Evolutionary conservation across 2,329 filamentous ascomycete species (phyloP), one percentile per base, ranked within the genome.

Genomic region (Thelonectria discophora): DNA sequence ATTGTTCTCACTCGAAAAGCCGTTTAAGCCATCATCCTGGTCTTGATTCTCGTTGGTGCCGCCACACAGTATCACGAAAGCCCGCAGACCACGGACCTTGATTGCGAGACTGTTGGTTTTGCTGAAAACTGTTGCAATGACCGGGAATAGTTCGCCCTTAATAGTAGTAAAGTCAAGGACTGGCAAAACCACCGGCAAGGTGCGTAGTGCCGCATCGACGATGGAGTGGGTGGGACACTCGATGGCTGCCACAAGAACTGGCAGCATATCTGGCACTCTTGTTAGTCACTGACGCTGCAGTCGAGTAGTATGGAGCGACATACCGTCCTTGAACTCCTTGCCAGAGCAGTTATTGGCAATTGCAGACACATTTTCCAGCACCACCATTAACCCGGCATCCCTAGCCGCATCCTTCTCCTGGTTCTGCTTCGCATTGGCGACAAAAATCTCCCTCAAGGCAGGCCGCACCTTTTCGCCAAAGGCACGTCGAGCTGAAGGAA

Each of bases 161-260:
- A 97, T 94, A 0, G 94, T 98, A 68, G 90, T 96, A 69, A 97
- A 98, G 77, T 99, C 95, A 8, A 99, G 87, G 3, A 95, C 88
- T 0, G 93, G 92, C 5, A 98, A 80, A n/a, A 97, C 86, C 1
- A 87, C 83, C 2, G 93, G 90, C 5, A 99, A 79, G 27, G 90
- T 91, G 51, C 90, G 86, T 13, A 99, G 82, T 3, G 93, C 90
- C 4, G 91, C 90, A 77, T 98, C 95, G 0, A 97, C 91, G 15
- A 99, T 83, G 1, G 91, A 90, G 68, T 97, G 95, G 0, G 94
- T 97, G 0, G 92, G 86, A 10, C 93, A 97, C 70, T 97, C 93
- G 56, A 99, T 85, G 0, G 93, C 92, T 8, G 93, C 82, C 57
- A 93, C 82, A 46, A 98, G 86, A 43, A 99, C 89, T 1, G 95